A percentile compares a stretch with the other conserved stretches of the same genome.
Evolutionary conservation across 1,284 basidiomycete genomes (phyloP).

Genomic region (Malassezia globosa): DNA sequence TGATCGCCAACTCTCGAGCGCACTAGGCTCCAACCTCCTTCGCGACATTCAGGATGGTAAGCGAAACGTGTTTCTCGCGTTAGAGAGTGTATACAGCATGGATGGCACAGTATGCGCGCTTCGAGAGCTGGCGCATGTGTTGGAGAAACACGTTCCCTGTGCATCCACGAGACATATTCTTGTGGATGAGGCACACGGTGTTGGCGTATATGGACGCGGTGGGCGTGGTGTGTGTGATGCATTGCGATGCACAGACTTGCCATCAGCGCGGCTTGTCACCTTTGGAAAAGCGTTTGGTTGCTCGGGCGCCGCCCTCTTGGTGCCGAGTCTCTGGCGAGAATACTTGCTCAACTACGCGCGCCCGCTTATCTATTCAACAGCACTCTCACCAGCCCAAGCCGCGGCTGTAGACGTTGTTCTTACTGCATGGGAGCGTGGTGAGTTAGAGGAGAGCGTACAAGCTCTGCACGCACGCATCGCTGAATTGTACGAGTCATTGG

Average conservation of each 20-base stretch:
- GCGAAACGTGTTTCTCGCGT: constrained; percentile 55
- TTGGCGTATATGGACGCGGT: constrained; percentile 57
- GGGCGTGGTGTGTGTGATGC: constrained; percentile 28
- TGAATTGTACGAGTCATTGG: constrained; percentile 5
- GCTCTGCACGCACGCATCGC: constrained; percentile 6
- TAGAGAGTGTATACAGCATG: constrained; percentile 88
- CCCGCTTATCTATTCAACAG: constrained; percentile 57
- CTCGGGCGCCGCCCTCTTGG: constrained; percentile 61
- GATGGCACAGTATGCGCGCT: constrained; percentile 81
- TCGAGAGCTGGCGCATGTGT: constrained; percentile 54
- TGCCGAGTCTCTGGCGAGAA: constrained; percentile 60
- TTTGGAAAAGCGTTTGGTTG: constrained; percentile 43
- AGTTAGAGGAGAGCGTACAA: neutral
- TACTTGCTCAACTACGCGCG: constrained; percentile 89
- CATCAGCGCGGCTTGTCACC: constrained; percentile 30
- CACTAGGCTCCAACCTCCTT: neutral
- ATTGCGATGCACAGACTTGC: constrained; percentile 20
- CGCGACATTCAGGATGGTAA: too few species aligned
- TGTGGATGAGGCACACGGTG: constrained; percentile 70
- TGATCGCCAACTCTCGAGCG: neutral
- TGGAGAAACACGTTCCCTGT: constrained; percentile 56
- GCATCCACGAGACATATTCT: constrained; percentile 49
- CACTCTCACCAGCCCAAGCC: constrained; percentile 7
- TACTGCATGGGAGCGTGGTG: constrained; percentile 6
- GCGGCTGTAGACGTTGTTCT: constrained; percentile 13